Base-by-base conservation (phyloP, 352 stramenopile genomes). In the Pythium monospermum region DNA sequence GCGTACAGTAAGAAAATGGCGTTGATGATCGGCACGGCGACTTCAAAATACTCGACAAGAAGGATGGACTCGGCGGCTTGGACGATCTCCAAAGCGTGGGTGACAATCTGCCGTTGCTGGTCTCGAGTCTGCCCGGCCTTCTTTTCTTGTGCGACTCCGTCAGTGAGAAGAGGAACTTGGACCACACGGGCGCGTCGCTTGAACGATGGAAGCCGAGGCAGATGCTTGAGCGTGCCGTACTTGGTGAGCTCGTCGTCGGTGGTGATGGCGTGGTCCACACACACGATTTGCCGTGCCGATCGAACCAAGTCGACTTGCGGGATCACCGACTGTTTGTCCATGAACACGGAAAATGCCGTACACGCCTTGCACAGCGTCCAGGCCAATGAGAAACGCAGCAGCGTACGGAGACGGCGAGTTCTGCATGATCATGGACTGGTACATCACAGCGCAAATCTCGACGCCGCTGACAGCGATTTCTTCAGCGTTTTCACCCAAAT, bases 371-470 rank as follows among this genome's bases (percentile, higher is more conserved):
- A 52, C 21, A 6, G 53, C 6, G 31, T 65, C 57, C 12, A 65
- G 2, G 1, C 19, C 43, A 10, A 65, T 65, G n/a, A 60, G 11
- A 18, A 57, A 13, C 12, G 40, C 51, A 2, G 50, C 53, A 1
- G 45, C 44, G 12, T 39, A 4, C 13, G 26, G 2, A 2, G 57
- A 57, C 11, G 57, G 38, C 3, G 46, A 53, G 26, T 10, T 53
- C n/a, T 65, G 57, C 50, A 60, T 60, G 37, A 65, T 39, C 44
- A 39, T 36, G 15, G 28, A 41, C 45, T 65, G 57, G 39, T 65
- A 65, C 35, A 65, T 55, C 7, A 45, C 21, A 3, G 37, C 44
- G 6, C 27, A 33, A n/a, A 59, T 59, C 50, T 65, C 57, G 6
- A 56, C 39, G 22, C 36, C 37, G 12, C 33, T 50, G 26, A 58